Evolutionary conservation across 257 asterid genomes (phyloP), one percentile per base, ranked within the genome.

Genomic region (Asclepias syriaca): DNA sequence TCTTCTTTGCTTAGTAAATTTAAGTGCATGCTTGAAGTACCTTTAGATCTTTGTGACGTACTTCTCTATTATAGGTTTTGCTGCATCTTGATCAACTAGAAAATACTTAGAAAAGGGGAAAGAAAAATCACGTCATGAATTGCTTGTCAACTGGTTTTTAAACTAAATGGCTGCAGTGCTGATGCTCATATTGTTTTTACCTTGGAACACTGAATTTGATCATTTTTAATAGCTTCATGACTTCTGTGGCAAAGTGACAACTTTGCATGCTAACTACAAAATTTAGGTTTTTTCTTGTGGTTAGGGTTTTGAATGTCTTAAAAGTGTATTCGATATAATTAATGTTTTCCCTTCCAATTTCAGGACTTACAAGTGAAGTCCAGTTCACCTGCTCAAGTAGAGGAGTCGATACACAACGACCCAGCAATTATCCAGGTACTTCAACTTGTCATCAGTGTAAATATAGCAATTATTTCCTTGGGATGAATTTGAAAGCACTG

Each of bases 351-450:
- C 50, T 68, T 16, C 49, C 19, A 58, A 39, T 79, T 82, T 77
- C 85, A 87, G 96, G 95, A 89, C 80, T 78, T 92, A 79, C 87
- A 85, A 77, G 92, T 89, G 55, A 92, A 85, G 79, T 77, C 90
- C 71, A 77, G 83, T 27, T 84, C 83, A 56, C 78, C 89, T 48
- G 75, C 79, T 77, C 89, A 77, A 77, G 66, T 43, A 40, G 88
- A 86, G 81, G 92, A 91, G 77, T 77, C 85, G 24, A 58, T 86
- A 50, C 77, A 81, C 78, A 72, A 81, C 51, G 96, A 92, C 74
- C 93, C 95, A 74, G 95, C 96, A 9, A 85, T 89, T 77, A 89
- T 89, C 79, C 86, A 89, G 95, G 97, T 91, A 71, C 58, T 73
- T 74, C 58, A 50, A 57, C 27, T 71, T 64, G 61, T 65, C 57